Evolutionary conservation across 805 yeast species (phyloP), one percentile per base, ranked within the genome.

Genomic region (Ogataea methanolica): DNA sequence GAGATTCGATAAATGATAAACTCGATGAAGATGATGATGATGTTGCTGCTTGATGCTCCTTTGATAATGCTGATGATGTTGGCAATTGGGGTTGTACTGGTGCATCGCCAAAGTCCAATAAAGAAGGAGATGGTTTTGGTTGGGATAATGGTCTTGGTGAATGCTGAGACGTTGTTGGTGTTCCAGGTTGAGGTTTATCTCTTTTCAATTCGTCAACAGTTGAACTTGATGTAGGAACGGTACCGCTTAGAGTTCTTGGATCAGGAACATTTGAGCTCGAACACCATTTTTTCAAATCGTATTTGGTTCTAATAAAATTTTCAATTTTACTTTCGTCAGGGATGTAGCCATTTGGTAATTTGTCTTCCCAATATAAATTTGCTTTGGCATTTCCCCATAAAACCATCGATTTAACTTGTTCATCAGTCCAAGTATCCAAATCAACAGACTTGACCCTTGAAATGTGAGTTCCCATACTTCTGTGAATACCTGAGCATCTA

Each of bases 361-460:
- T 80, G 36, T 81, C 76, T 66, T 94, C 99, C 95, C 97, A 94
- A 65, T 75, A 86, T 6, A 65, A 53, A 63, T 94, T 94, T 26
- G 95, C 94, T 63, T 76, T 74, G 39, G 70, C 75, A 62, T 92
- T 92, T 2, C 96, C 96, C 95, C 96, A 88, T 56, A 78, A 71
- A 31, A 88, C 82, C 85, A 94, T 82, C 52, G 79, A 80, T 50
- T 76, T 82, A 31, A 89, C 79, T 65, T 94, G 97, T 60, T 87
- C 96, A 57, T 90, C 96, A 6, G 94, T 87, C 99, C 99, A 92
- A 1, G 95, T 85, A 63, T 92, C 98, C 59, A 92, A 74, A 69
- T 94, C 98, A 36, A 92, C 95, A 6, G 96, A 85, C 62, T 94
- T 88, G 43, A 94, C 98, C 61, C 88, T 78, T 29, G 96, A 84